A percentile compares a stretch with the other conserved stretches of the same genome.
These are phyloP conservation scores for Cinchona pubescens DNA, from an alignment of 257 asterid species.

Conservation along the genomic window DNA sequence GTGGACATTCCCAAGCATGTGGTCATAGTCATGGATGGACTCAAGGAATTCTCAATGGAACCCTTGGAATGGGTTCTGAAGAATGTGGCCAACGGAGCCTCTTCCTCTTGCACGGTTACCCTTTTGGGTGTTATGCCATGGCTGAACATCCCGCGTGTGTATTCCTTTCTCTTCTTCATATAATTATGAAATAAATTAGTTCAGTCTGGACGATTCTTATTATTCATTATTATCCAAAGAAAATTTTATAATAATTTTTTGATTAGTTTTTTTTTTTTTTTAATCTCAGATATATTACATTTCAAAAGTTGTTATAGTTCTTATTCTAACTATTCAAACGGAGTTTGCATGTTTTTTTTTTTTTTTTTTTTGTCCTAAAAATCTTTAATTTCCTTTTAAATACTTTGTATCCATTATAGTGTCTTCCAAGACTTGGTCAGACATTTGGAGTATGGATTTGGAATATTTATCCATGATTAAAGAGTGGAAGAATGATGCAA, in stretches of 20 bases:
- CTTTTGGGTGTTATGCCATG: conserved; percentile 58
- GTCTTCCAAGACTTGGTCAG: conserved; percentile 61
- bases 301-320: too few species aligned
- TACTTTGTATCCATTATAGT: conserved; percentile 26
- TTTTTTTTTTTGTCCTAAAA: too few species aligned
- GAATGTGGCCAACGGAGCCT: conserved; percentile 37
- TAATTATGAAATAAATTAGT: neutral
- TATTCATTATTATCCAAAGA: too few species aligned
- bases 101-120: conserved; percentile 42
- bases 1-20: conserved; percentile 41
- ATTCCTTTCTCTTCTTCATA: neutral
- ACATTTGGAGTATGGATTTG: conserved; percentile 44
- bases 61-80: conserved; percentile 62
- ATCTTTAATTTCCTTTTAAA: neutral
- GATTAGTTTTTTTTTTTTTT: too few species aligned
- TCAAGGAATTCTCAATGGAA: conserved; percentile 49
- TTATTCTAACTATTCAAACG: too few species aligned
- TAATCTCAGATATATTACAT: too few species aligned
- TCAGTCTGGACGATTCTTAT: too few species aligned
- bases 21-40: conserved; percentile 53
- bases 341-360: too few species aligned
- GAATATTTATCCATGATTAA: conserved; percentile 32
- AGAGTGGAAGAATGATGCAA: conserved; percentile 45
- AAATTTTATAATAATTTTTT: too few species aligned
- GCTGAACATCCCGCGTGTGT: conserved; percentile 55